phyloP scores from a whole-genome alignment of 2,329 filamentous ascomycete species.

The Penicillium fuscoglaucum region DNA sequence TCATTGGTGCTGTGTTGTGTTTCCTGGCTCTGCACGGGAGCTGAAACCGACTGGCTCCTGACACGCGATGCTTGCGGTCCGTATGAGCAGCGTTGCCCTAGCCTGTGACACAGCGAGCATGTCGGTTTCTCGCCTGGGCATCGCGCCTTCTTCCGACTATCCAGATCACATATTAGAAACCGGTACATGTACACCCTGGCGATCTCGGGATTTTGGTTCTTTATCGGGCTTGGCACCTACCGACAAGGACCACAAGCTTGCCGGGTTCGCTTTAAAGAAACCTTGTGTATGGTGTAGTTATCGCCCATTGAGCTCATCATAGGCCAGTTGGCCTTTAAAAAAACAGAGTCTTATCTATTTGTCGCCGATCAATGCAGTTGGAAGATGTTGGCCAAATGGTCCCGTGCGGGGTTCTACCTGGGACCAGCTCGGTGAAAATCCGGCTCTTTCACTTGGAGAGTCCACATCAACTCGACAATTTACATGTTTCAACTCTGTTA shows the following conservation, averaged over 20 bases:
- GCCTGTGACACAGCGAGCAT: constrained; percentile 26
- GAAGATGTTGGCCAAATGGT: background rate
- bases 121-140: constrained; percentile 31
- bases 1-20: background rate
- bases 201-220: background rate
- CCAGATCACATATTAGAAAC: background rate
- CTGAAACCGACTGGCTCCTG: background rate
- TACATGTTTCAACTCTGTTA: background rate
- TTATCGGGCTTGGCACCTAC: constrained; percentile 16
- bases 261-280: constrained; percentile 28
- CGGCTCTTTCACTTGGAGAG: too few species aligned
- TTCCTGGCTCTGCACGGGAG: background rate
- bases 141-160: constrained; percentile 30
- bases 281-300: constrained; percentile 29
- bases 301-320: constrained; percentile 8
- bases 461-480: background rate
- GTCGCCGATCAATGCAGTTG: background rate
- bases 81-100: constrained; percentile 27
- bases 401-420: background rate
- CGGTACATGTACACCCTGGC: background rate
- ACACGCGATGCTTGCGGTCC: constrained; percentile 11
- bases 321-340: background rate
- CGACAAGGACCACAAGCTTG: constrained; percentile 31
- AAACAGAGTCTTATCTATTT: background rate
- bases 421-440: too few species aligned